Conservation (phyloP, 2,329 filamentous ascomycete species). For the Colletotrichum agaves region DNA sequence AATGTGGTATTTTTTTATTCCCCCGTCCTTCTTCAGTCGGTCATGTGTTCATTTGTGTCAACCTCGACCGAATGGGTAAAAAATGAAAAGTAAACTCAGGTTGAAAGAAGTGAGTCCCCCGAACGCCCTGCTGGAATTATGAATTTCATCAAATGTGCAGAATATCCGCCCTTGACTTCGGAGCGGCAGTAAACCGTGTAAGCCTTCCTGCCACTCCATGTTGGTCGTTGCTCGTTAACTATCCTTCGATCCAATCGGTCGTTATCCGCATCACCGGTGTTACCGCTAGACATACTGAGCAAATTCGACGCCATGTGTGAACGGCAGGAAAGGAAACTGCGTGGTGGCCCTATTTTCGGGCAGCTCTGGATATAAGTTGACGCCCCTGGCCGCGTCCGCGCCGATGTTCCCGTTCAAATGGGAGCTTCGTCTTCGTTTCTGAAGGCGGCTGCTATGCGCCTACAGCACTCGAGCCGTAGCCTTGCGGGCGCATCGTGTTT, state of each 20-base stretch:
- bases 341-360: background rate
- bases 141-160: constrained; percentile 34
- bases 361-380: background rate
- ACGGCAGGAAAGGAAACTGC: background rate
- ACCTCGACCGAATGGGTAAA: constrained; percentile 32
- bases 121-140: constrained; percentile 35
- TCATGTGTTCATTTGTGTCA: constrained; percentile 36
- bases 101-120: constrained; percentile 21
- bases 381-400: background rate
- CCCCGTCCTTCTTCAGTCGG: constrained; percentile 31
- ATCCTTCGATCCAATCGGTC: constrained; percentile 22
- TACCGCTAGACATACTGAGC: constrained; percentile 18
- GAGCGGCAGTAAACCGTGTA: constrained; percentile 16
- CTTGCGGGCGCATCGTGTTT: constrained; percentile 59
- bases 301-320: constrained; percentile 7
- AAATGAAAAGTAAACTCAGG: constrained; percentile 3
- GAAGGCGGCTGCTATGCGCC: constrained; percentile 55
- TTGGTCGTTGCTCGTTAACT: constrained; percentile 15
- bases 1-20: constrained; percentile 32
- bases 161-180: constrained; percentile 23
- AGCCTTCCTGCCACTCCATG: constrained; percentile 3
- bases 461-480: constrained; percentile 69
- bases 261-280: background rate
- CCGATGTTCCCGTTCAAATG: background rate
- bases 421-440: background rate